phyloP scores from a whole-genome alignment of 2,329 filamentous ascomycete genomes.

The Epichloe typhina region DNA sequence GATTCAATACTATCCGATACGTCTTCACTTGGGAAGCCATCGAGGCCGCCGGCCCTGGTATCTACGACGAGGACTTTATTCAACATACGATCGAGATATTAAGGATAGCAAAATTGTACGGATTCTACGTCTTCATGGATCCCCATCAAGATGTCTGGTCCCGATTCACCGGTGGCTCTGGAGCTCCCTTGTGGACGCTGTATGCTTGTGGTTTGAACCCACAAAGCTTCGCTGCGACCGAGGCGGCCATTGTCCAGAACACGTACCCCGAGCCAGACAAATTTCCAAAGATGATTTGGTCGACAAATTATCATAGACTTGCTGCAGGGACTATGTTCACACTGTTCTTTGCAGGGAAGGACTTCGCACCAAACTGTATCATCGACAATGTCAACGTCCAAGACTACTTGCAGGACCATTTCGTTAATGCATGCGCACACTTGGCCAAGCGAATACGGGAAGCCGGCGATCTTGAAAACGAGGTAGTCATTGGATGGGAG shows the following conservation, averaged over 20 bases:
- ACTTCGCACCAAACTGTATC: slow-evolving; percentile 92
- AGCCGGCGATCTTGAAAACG: slow-evolving; percentile 74
- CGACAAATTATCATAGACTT: slow-evolving; percentile 86
- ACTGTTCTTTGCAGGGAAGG: slow-evolving; percentile 77
- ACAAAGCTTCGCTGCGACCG: slow-evolving; percentile 67
- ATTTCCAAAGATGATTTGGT: slow-evolving; percentile 99
- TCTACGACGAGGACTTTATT: slow-evolving; percentile 90
- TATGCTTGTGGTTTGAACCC: slow-evolving; percentile 91
- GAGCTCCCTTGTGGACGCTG: slow-evolving; percentile 93
- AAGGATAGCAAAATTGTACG: slow-evolving; percentile 73
- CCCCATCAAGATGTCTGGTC: slow-evolving; percentile 99
- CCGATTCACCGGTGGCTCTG: slow-evolving; percentile 82
- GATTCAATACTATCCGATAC: slow-evolving; percentile 94
- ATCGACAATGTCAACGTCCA: slow-evolving; percentile 94
- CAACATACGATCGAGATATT: slow-evolving; percentile 78
- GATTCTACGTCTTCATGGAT: slow-evolving; percentile 97
- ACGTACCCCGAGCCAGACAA: slow-evolving; percentile 72
- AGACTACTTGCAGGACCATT: slow-evolving; percentile 84
- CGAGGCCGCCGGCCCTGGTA: slow-evolving; percentile 78
- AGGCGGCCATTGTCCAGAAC: slow-evolving; percentile 91
- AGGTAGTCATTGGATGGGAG: slow-evolving; percentile 90
- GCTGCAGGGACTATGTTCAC: slow-evolving; percentile 87
- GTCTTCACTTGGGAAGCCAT: slow-evolving; percentile 99
- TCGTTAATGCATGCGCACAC: slow-evolving; percentile 65
- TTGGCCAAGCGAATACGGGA: slow-evolving; percentile 77